Evolutionary conservation across 176 grass and related monocot species (phyloP), one percentile per base, ranked within the genome.

Genomic region (Phyllostachys edulis): DNA sequence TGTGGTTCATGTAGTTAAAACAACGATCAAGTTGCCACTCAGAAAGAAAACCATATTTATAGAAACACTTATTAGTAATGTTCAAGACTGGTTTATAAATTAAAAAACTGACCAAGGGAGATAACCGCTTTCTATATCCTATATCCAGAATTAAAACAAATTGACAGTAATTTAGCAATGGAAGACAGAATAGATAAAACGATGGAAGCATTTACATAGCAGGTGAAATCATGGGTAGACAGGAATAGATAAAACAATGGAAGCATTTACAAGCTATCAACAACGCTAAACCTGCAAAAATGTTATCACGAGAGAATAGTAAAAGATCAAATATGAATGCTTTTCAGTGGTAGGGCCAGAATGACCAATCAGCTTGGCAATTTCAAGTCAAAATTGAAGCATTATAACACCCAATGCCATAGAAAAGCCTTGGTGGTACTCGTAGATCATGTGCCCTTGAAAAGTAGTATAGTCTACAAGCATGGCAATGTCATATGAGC

Each of bases 91-190:
- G 39, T n/a, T 37, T 67, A 46, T 66, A 60, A 26, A 66, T 23
- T 51, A 0, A 41, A 15, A 9, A 47, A 44, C 3, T 65, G 44
- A 63, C 2, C 18, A 36, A 54, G 50, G 45, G 6, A 77, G 29
- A 85, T 59, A 62, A 9, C 26, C 18, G 20, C 15, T 38, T 74
- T 83, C 4, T 74, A 63, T 51, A 75, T 74, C 57, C 20, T 51
- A 67, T 52, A 20, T 77, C 68, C 8, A 36, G 14, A 80, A 21
- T 55, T 15, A 40, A 86, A 73, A 50, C 18, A 44, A 80, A 80
- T 21, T 62, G 16, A 66, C 23, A 55, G 10, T 21, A 26, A 42
- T 86, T 86, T 80, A 66, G 2, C 66, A 73, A 79, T 27, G 45
- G 56, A 64, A 79, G 42, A 67, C 62, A 2, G 20, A 41, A 61